phyloP scores from a whole-genome alignment of 106 monocot genomes.

The Vanilla planifolia region DNA sequence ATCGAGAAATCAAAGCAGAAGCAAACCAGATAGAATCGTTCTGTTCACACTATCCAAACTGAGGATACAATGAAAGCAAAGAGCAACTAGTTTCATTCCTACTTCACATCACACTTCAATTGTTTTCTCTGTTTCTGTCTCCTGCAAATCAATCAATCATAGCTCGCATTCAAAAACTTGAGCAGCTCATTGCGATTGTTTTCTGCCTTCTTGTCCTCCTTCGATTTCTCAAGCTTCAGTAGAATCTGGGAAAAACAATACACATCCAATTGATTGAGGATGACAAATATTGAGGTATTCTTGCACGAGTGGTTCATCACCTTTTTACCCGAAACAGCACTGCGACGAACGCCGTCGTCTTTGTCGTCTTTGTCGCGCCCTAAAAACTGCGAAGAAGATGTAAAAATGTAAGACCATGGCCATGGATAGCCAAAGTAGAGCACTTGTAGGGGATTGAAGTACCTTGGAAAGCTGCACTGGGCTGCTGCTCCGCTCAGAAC shows the following conservation, averaged over 20 bases:
- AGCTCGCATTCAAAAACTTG: constrained; percentile 97
- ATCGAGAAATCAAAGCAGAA: too few species aligned
- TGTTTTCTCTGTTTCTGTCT: too few species aligned
- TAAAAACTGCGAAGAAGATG: constrained; percentile 48
- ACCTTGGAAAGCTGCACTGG: constrained; percentile 96
- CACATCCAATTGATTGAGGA: background rate
- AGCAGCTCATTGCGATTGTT: constrained; percentile 86
- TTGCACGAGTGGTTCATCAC: constrained; percentile 17
- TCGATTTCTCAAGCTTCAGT: constrained; percentile 88
- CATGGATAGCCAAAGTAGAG: background rate
- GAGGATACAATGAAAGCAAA: too few species aligned
- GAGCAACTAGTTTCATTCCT: too few species aligned
- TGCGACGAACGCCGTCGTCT: constrained; percentile 72
- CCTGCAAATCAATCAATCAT: constrained; percentile 65
- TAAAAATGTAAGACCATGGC: background rate
- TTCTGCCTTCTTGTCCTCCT: constrained; percentile 93
- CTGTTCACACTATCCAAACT: too few species aligned
- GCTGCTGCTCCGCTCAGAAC: constrained; percentile 37
- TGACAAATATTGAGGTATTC: background rate
- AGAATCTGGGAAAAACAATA: constrained; percentile 49
- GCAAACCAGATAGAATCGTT: too few species aligned
- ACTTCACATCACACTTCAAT: too few species aligned
- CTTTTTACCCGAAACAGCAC: constrained; percentile 99
- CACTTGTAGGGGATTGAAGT: background rate
- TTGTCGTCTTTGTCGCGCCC: constrained; percentile 93